Evolutionary conservation across 495 filamentous ascomycete genomes (phyloP).

Genomic region (Penicillium argentinense): DNA sequence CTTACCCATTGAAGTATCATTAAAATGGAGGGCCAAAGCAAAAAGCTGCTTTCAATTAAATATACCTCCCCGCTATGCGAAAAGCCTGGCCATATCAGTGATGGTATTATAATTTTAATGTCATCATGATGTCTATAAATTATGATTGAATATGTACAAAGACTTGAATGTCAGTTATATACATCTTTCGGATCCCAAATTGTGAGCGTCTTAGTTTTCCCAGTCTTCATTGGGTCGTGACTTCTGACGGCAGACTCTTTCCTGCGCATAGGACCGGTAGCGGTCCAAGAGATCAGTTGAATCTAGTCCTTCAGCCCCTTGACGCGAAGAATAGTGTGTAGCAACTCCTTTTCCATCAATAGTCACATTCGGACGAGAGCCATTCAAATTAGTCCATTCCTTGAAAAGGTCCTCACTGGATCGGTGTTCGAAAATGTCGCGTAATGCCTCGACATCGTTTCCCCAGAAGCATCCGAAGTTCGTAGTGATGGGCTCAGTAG

Average conservation of each 20-base stretch:
- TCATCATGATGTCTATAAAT: too few relatives aligned
- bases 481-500: conserved; percentile 41
- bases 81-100: too few relatives aligned
- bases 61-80: too few relatives aligned
- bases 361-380: conserved; percentile 28
- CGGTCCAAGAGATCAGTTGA: conserved; percentile 51
- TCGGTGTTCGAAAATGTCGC: conserved; percentile 13
- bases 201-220: neutral
- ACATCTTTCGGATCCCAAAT: too few relatives aligned
- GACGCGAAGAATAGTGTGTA: conserved; percentile 47
- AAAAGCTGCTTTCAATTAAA: too few relatives aligned
- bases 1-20: too few relatives aligned
- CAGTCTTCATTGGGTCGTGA: too few relatives aligned
- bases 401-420: neutral
- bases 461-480: conserved; percentile 52
- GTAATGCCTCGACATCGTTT: conserved; percentile 29
- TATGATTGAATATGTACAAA: too few relatives aligned
- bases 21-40: too few relatives aligned
- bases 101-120: too few relatives aligned
- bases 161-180: too few relatives aligned
- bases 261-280: conserved; percentile 52
- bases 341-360: conserved; percentile 55
- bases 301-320: conserved; percentile 38
- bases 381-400: conserved; percentile 3
- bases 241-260: conserved; percentile 39